Evolutionary conservation across 495 filamentous ascomycete species (phyloP), one percentile per base, ranked within the genome.

Genomic region (Gamarada debralockiae): DNA sequence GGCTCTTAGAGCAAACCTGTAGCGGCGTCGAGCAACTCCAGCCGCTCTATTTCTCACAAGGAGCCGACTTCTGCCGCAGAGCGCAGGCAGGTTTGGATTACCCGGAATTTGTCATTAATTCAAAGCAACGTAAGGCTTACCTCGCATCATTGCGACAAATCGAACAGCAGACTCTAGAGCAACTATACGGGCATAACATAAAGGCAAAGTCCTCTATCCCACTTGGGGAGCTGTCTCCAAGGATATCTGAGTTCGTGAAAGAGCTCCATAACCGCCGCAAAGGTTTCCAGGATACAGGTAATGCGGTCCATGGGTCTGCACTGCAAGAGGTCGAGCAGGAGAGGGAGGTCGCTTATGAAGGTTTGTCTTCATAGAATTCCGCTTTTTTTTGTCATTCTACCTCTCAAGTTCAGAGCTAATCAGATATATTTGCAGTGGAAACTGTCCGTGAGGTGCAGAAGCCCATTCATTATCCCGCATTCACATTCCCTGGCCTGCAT

Each of bases 1-100:
- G 83, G 83, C 70, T 83, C 4, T 65, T 87, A 0, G 70, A 82
- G 44, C 79, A 84, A 43, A 83, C 82, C 0, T 86, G 83, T 57
- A 66, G 60, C 17, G 70, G 58, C 10, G 81, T 75, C 27, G 73
- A 79, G 50, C 75, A 83, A 18, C 46, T 83, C 0, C 74, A 78
- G 39, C 68, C 76, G 0, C 66, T 86, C 0, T 84, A 78, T 41
- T 70, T 73, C 29, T 69, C 79, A 0, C 81, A 85, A 57, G 83
- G 80, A 0, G 61, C 64, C 8, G 77, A 83, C 50, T 85, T 79
- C 53, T 81, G 79, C 48, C 65, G 64, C 2, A 67, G 72, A 2
- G 66, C 66, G 0, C 62, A 60, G 20, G 60, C 60, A 2, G 3
- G 8, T 12, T 27, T 36, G 23, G 29, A 54, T 5, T 50, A 60